Evolutionary conservation across 1,284 basidiomycete species (phyloP), one percentile per base, ranked within the genome.

Genomic region (Amylostereum chailletii): DNA sequence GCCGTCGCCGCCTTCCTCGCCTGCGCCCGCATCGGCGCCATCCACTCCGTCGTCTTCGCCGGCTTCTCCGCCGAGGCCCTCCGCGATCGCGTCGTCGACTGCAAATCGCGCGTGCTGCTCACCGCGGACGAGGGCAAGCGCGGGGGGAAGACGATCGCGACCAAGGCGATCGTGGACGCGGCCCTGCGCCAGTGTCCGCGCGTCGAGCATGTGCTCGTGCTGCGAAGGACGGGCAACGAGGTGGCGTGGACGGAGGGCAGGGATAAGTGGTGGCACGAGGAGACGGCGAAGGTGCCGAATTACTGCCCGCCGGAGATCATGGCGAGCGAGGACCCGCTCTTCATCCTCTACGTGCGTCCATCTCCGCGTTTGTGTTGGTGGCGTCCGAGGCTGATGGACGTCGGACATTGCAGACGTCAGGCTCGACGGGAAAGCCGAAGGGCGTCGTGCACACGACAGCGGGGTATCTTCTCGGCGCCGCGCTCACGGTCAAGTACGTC

Each of bases 21-120:
- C 26, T 98, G 94, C 68, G 94, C 95, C 4, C 87, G 95, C 59
- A 91, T 99, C 61, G 96, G 95, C 48, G 95, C 96, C 30, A 76
- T 99, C 49, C 96, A 99, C 74, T 96, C 93, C n/a, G 95, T 98
- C 62, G 86, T 99, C 55, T 99, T 99, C 62, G 95, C 95, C 46
- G 95, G 96, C 10, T 99, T 99, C 76, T 93, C 88, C 6, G 85
- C 94, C n/a, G 96, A 98, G 70, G 90, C 90, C 7, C 83, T 99
- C 50, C 83, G 95, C 47, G 96, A 98, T 69, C 86, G 96, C 53
- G 81, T 94, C 39, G 79, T 84, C 51, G 96, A 99, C 69, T 96
- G 94, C 72, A 78, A 80, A 60, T 91, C 85, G 36, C 82, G 84
- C 49, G 91, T 99, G 7, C 75, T 99, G 55, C 93, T 99, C 65